phyloP scores from a whole-genome alignment of 495 filamentous ascomycete species.

The Neurospora discreta region DNA sequence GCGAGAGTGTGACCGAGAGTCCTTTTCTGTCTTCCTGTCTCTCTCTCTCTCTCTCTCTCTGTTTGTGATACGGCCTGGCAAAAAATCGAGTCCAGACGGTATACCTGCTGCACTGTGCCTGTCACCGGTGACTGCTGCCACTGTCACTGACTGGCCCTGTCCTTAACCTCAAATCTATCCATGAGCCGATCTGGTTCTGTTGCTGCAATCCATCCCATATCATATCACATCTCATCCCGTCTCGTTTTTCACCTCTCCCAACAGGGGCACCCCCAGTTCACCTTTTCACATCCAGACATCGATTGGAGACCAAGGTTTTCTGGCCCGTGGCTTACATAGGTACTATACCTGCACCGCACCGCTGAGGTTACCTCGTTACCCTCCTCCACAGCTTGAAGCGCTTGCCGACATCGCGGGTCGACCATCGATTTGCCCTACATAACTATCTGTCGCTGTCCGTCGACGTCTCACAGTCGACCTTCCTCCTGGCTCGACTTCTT shows the following conservation, averaged over 20 bases:
- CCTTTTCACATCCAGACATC: not conserved
- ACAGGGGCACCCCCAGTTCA: not conserved
- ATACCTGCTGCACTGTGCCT: not conserved
- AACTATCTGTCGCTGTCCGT: not conserved
- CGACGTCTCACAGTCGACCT: not conserved
- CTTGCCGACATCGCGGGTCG: not conserved
- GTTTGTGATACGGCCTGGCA: not conserved
- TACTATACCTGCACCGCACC: not conserved
- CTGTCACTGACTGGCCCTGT: not conserved
- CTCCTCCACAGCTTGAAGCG: not conserved
- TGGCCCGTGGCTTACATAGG: not conserved
- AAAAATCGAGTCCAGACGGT: not conserved
- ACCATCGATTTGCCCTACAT: not conserved
- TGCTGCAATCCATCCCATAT: not conserved
- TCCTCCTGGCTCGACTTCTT: not conserved
- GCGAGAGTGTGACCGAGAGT: not conserved
- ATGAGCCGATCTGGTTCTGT: not conserved
- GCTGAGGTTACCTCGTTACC: not conserved
- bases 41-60: not conserved
- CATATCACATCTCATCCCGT: not conserved
- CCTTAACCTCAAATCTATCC: not conserved
- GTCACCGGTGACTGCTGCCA: not conserved
- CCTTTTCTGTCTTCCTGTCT: not conserved
- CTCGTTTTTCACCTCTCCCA: not conserved
- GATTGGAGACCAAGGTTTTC: not conserved